Evolutionary conservation across 805 yeast genomes (phyloP).

Genomic region (Maudiozyma turicensis): DNA sequence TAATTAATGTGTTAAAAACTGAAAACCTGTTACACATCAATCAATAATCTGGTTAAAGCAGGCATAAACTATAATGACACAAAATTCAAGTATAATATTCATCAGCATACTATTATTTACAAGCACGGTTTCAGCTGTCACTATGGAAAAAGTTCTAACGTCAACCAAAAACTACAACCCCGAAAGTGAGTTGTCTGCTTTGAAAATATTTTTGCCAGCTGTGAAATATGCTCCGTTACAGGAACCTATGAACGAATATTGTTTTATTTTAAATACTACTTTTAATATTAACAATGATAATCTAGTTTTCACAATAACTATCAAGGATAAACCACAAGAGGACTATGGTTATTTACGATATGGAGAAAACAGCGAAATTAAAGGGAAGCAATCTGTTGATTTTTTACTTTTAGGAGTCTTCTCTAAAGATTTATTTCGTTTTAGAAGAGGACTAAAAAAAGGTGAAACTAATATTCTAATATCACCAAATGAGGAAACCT

Average conservation of each 20-base stretch:
- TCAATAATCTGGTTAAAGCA: too few relatives aligned
- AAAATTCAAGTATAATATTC: too few relatives aligned
- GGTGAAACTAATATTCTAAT: constrained; percentile 13
- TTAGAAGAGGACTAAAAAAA: constrained; percentile 9
- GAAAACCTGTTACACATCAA: too few relatives aligned
- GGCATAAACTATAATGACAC: too few relatives aligned
- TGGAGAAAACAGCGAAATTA: constrained; percentile 19
- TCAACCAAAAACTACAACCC: too few relatives aligned
- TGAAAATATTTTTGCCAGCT: background rate
- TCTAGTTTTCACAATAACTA: constrained; percentile 9
- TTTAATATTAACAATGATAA: background rate
- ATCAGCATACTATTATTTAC: too few relatives aligned
- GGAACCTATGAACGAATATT: background rate
- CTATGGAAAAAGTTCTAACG: too few relatives aligned
- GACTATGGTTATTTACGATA: constrained; percentile 13
- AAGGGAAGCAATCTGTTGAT: constrained; percentile 18
- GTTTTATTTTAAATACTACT: background rate
- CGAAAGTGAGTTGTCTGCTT: background rate
- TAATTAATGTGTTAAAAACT: too few relatives aligned
- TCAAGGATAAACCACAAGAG: constrained; percentile 10
- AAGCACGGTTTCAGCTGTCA: too few relatives aligned
- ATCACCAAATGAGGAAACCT: constrained; percentile 2
- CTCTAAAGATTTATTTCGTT: constrained; percentile 12
- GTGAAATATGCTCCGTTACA: background rate
- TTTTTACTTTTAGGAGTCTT: constrained; percentile 8